A percentile compares a stretch with the other conserved stretches of the same genome.
Evolutionary conservation across 257 asterid genomes (phyloP).

Genomic region (Solanum medicagineum): DNA sequence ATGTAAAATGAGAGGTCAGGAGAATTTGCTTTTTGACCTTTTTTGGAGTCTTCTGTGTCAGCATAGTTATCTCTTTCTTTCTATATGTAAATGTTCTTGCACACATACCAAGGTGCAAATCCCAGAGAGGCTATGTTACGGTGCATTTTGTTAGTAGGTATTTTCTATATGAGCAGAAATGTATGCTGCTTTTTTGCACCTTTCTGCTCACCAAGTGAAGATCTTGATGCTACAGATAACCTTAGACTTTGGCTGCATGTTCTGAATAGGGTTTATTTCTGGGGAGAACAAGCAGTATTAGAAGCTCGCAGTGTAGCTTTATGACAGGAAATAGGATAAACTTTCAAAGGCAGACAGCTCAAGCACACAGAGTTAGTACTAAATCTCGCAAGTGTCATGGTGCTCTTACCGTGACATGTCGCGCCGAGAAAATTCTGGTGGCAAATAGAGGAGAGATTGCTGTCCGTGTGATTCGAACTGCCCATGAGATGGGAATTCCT

Average conservation of each 20-base stretch:
- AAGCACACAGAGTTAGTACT: slow-evolving; percentile 23
- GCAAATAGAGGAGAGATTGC: slow-evolving; percentile 99
- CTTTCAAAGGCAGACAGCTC: slow-evolving; percentile 44
- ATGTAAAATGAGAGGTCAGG: not conserved
- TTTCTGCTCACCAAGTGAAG: not conserved
- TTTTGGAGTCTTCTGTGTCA: not conserved
- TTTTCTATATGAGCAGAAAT: not conserved
- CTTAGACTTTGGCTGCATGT: not conserved
- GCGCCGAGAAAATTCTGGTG: slow-evolving; percentile 65
- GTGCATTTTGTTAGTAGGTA: not conserved
- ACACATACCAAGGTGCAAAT: not conserved
- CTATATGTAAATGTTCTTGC: not conserved
- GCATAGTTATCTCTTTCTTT: not conserved
- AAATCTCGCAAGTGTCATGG: slow-evolving; percentile 52
- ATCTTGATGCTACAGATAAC: not conserved
- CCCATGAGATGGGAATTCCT: slow-evolving; percentile 98
- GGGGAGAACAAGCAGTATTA: slow-evolving; percentile 40
- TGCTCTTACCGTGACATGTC: slow-evolving; percentile 57
- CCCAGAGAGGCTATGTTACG: not conserved
- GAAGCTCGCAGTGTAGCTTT: slow-evolving; percentile 78
- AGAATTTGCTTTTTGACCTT: not conserved
- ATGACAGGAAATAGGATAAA: slow-evolving; percentile 47
- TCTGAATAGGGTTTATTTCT: slow-evolving; percentile 44
- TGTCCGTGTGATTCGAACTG: slow-evolving; percentile 91
- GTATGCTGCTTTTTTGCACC: not conserved